Percentiles rank a stretch among this genome's conserved stretches.
These are phyloP conservation scores for Gossypium schwendimanii DNA, from an alignment of 441 rosid genomes.

Conservation along the genomic window DNA sequence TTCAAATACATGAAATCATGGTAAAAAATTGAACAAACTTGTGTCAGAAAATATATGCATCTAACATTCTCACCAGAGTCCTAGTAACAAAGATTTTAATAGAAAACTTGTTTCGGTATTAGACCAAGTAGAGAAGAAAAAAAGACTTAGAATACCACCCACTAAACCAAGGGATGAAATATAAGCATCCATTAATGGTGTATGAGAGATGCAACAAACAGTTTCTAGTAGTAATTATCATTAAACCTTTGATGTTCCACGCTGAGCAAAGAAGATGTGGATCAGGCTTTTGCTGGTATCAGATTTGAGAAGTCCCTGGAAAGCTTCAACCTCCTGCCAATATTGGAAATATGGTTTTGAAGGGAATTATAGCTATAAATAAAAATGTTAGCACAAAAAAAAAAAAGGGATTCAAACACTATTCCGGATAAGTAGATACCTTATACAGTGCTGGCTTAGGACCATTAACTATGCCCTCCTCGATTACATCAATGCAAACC, in stretches of 20 bases:
- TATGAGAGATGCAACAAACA: neutral
- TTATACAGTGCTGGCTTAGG: conserved; percentile 70
- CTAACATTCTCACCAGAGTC: neutral
- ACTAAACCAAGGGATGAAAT: neutral
- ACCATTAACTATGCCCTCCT: conserved; percentile 78
- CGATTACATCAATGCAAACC: conserved; percentile 76
- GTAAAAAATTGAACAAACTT: neutral
- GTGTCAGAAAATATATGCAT: neutral
- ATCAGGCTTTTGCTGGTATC: conserved; percentile 84
- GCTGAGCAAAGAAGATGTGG: conserved; percentile 82
- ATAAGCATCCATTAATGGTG: neutral
- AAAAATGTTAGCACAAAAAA: neutral
- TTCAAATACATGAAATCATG: neutral
- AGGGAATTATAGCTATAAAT: conserved; percentile 9
- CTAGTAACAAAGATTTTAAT: neutral
- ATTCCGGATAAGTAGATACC: conserved; percentile 34
- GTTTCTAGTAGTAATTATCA: conserved; percentile 2
- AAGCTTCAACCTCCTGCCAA: conserved; percentile 71
- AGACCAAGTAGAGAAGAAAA: neutral
- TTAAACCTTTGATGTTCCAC: conserved; percentile 81
- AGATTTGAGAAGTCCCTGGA: conserved; percentile 45
- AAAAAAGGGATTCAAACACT: neutral
- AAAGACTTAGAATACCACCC: neutral
- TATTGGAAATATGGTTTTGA: conserved; percentile 13
- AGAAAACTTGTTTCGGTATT: neutral